Percentiles rank a stretch among this genome's conserved stretches.
Evolutionary conservation across 2,329 filamentous ascomycete species (phyloP).

Genomic region (Sclerotinia minor): DNA sequence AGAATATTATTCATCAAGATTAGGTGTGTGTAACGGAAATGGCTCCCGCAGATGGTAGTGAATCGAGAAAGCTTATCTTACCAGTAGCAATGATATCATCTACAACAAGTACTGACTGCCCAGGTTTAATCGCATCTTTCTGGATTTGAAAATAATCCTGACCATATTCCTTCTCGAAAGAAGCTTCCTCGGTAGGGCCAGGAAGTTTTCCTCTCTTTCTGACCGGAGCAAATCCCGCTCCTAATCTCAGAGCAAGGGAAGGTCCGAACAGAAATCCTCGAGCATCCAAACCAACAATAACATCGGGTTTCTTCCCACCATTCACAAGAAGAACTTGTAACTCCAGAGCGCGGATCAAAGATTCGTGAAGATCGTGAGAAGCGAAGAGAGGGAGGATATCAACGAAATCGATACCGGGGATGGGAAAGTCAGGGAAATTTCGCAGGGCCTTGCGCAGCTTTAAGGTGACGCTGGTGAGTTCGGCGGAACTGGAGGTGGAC

Average conservation of each 20-base stretch:
- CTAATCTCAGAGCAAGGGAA: conserved; percentile 77
- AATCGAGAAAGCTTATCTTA: conserved; percentile 49
- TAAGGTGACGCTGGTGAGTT: conserved; percentile 56
- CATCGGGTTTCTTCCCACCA: conserved; percentile 68
- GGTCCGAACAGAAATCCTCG: conserved; percentile 95
- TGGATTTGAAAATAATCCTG: conserved; percentile 97
- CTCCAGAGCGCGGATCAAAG: conserved; percentile 81
- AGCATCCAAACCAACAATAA: conserved; percentile 90
- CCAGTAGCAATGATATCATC: conserved; percentile 99
- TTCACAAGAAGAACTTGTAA: conserved; percentile 72
- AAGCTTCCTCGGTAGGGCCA: conserved; percentile 79
- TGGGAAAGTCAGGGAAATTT: conserved; percentile 89
- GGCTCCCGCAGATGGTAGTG: background rate
- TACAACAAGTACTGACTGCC: conserved; percentile 88
- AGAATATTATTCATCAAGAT: background rate
- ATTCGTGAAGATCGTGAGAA: conserved; percentile 69
- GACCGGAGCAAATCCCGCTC: conserved; percentile 86
- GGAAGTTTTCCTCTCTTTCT: conserved; percentile 96
- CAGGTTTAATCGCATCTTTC: conserved; percentile 75
- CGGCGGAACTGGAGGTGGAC: conserved; percentile 40
- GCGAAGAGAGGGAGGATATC: conserved; percentile 97
- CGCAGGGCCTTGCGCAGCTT: conserved; percentile 72
- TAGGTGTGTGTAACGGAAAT: too few species aligned
- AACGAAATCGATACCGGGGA: conserved; percentile 90
- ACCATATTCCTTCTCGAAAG: conserved; percentile 95